Percentiles rank a stretch among this genome's conserved stretches.
Conservation (phyloP, 495 filamentous ascomycete genomes). For the Aspergillus sparsus region DNA sequence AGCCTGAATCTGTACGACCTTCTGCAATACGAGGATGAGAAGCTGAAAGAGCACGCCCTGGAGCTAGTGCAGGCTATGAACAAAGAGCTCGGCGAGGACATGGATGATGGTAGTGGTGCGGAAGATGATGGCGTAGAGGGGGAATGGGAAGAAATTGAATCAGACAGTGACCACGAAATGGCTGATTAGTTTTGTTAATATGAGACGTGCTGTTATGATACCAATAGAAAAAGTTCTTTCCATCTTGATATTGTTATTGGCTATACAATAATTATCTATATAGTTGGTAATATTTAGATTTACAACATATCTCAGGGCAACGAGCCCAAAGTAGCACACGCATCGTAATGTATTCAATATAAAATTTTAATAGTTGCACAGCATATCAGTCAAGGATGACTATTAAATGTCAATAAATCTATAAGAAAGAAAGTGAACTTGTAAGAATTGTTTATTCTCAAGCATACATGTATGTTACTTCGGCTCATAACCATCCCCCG, state of each 20-base stretch:
- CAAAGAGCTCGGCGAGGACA: slow-evolving; percentile 56
- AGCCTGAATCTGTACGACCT: slow-evolving; percentile 49
- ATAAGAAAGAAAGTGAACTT: too few relatives aligned
- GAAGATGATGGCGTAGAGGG: slow-evolving; percentile 49
- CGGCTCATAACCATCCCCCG: too few relatives aligned
- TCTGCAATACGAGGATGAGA: slow-evolving; percentile 56
- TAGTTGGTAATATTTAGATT: too few relatives aligned
- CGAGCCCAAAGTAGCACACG: too few relatives aligned
- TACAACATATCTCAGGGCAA: too few relatives aligned
- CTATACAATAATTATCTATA: too few relatives aligned
- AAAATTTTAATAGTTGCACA: too few relatives aligned
- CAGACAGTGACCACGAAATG: slow-evolving; percentile 54
- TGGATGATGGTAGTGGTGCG: slow-evolving; percentile 52
- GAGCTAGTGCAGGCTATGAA: slow-evolving; percentile 61
- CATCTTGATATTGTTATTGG: neutral
- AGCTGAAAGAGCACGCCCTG: slow-evolving; percentile 51
- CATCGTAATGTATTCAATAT: too few relatives aligned
- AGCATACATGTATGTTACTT: too few relatives aligned
- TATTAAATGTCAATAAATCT: too few relatives aligned
- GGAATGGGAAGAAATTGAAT: slow-evolving; percentile 44
- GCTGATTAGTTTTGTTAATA: slow-evolving; percentile 42
- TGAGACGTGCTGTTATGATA: slow-evolving; percentile 37
- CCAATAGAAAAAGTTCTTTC: slow-evolving; percentile 27
- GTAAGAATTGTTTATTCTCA: too few relatives aligned
- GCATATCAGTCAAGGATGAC: too few relatives aligned